A percentile compares a stretch with the other conserved stretches of the same genome.
Conservation (phyloP, 2,329 filamentous ascomycete species). For the Sphaceloma murrayae region DNA sequence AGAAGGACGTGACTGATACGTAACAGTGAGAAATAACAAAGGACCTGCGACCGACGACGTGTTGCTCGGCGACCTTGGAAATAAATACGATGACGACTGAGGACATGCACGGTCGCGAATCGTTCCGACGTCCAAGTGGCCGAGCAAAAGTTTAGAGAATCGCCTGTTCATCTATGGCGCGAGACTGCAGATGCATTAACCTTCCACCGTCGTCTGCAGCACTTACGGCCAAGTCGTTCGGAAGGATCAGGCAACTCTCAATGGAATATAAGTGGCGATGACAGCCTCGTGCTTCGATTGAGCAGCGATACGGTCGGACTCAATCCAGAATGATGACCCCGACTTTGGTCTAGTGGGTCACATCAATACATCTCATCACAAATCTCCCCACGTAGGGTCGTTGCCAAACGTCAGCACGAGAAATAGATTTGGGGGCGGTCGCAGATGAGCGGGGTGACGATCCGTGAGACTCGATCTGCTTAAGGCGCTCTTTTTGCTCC, state of each 20-base stretch:
- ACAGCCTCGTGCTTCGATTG: no score
- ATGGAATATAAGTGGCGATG: no score
- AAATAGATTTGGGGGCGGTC: conserved; percentile 4
- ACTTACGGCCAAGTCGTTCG: no score
- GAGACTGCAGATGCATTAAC: conserved; percentile 3
- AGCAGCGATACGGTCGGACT: no score
- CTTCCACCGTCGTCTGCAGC: not conserved
- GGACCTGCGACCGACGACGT: conserved; percentile 58
- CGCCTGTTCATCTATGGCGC: not conserved
- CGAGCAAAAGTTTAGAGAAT: conserved; percentile 16
- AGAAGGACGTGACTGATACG: conserved; percentile 12
- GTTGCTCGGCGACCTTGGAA: conserved; percentile 57
- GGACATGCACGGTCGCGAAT: not conserved
- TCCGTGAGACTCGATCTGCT: conserved; percentile 3
- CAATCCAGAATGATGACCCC: no score
- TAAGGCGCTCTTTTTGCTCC: conserved; percentile 10
- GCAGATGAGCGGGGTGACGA: conserved; percentile 4
- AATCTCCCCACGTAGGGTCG: no score
- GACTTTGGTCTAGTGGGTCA: no score
- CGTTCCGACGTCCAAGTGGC: conserved; percentile 3
- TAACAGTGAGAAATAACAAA: conserved; percentile 43
- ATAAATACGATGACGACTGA: conserved; percentile 14
- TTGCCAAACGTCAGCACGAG: not conserved
- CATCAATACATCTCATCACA: no score
- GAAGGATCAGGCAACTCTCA: no score